Base-by-base conservation (phyloP, 305 asterid genomes). In the Fraxinus angustifolia region DNA sequence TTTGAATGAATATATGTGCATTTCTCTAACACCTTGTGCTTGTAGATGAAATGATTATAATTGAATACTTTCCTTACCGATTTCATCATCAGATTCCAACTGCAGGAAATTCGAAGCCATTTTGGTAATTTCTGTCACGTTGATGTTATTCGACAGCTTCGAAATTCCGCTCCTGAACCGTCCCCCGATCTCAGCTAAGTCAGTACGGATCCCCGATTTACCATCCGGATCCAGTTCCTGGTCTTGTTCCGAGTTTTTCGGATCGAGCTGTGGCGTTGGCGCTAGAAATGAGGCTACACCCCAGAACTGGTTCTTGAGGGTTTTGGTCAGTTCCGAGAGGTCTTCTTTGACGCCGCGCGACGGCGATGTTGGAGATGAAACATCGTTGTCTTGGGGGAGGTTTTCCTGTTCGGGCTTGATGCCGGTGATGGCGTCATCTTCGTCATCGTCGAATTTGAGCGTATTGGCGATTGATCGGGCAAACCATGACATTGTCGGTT, bases 281-380 rank as follows among this genome's bases (percentile, higher is more conserved):
- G 99, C 97, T 23, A 96, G 86, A 84, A 93, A 94, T 2, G 99
- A 92, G 17, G 99, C 98, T 7, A 96, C 97, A 79, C 99, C 98
- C 97, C 98, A 94, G 42, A 96, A 93, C 79, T 96, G 98, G 78
- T 98, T 97, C 75, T 90, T 88, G 68, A 94, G 88, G 88, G 98
- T 90, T 85, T 91, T 91, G 72, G 93, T 91, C 81, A 96, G 84
- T 91, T 93, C 99, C 8, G 99, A 93, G 12, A 96, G 86, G 84
- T 96, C 99, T 56, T 94, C 98, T 74, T 92, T 93, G 74, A 96
- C 98, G 80, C 99, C 98, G 76, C 98, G 97, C 7, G 96, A 85
- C 31, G 93, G 87, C 11, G 94, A 85, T 12, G 83, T 78, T 45
- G 92, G 91, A 16, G 95, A 87, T 48, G 93, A 73, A 1, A 35